Evolutionary conservation across 441 rosid genomes (phyloP).

Genomic region (Omphalea diandra): DNA sequence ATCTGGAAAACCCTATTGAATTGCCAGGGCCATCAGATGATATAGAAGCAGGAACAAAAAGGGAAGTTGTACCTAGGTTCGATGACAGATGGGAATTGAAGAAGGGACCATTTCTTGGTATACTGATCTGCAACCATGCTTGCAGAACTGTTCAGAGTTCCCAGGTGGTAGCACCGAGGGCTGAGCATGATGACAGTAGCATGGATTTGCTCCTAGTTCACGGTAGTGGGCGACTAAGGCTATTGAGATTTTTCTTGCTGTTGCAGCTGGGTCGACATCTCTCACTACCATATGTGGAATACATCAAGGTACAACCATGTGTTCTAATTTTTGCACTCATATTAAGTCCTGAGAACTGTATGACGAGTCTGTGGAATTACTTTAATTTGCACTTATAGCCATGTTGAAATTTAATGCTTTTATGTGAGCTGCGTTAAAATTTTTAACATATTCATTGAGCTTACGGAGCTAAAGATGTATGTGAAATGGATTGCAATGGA

Average conservation of each 20-base stretch:
- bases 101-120: slow-evolving; percentile 88
- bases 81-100: slow-evolving; percentile 73
- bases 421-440: no score
- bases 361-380: slow-evolving; percentile 1
- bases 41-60: slow-evolving; percentile 56
- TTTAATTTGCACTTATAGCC: background rate
- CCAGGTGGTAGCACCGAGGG: slow-evolving; percentile 94
- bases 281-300: slow-evolving; percentile 91
- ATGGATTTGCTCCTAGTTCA: slow-evolving; percentile 91
- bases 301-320: slow-evolving; percentile 66
- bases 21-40: slow-evolving; percentile 80
- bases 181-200: slow-evolving; percentile 81
- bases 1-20: slow-evolving; percentile 73
- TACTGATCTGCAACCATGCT: slow-evolving; percentile 93
- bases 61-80: slow-evolving; percentile 49
- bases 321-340: no score
- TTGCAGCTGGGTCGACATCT: slow-evolving; percentile 86
- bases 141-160: slow-evolving; percentile 95
- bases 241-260: slow-evolving; percentile 79
- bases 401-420: no score
- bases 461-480: no score
- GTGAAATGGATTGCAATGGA: slow-evolving; percentile 1
- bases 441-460: background rate
- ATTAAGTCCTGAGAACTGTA: no score
- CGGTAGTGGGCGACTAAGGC: slow-evolving; percentile 82